Evolutionary conservation across 2,329 filamentous ascomycete species (phyloP).

Genomic region (Aureobasidium zeae): DNA sequence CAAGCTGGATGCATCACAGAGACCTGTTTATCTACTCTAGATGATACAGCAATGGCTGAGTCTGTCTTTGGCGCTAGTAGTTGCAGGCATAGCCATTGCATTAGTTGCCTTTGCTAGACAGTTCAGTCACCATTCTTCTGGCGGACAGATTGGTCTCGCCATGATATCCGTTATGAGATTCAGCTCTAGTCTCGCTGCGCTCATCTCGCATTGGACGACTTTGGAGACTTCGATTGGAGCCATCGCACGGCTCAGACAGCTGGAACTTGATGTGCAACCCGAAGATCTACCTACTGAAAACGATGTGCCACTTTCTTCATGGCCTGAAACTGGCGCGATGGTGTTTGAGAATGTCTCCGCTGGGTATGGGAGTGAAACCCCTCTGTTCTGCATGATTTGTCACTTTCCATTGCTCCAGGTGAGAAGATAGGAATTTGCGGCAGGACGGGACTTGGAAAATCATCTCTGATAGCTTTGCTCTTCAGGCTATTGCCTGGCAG

Average conservation of each 20-base stretch:
- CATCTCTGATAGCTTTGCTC: conserved; percentile 40
- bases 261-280: conserved; percentile 21
- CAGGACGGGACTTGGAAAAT: conserved; percentile 48
- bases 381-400: conserved; percentile 36
- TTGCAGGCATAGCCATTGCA: conserved; percentile 26
- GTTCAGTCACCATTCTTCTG: conserved; percentile 33
- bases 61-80: conserved; percentile 33
- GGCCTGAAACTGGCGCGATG: background rate
- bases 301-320: background rate
- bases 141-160: conserved; percentile 43
- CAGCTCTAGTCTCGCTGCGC: conserved; percentile 40
- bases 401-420: conserved; percentile 38
- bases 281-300: background rate
- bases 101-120: conserved; percentile 31
- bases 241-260: conserved; percentile 43
- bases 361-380: background rate
- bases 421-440: conserved; percentile 45
- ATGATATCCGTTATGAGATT: conserved; percentile 44
- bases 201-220: conserved; percentile 45
- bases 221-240: conserved; percentile 49
- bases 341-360: background rate
- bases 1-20: conserved; percentile 34
- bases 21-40: conserved; percentile 38
- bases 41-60: conserved; percentile 39
- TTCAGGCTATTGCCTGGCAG: conserved; percentile 42